Conservation (phyloP, 306 rosid genomes). For the Pterocarpus macrocarpus region DNA sequence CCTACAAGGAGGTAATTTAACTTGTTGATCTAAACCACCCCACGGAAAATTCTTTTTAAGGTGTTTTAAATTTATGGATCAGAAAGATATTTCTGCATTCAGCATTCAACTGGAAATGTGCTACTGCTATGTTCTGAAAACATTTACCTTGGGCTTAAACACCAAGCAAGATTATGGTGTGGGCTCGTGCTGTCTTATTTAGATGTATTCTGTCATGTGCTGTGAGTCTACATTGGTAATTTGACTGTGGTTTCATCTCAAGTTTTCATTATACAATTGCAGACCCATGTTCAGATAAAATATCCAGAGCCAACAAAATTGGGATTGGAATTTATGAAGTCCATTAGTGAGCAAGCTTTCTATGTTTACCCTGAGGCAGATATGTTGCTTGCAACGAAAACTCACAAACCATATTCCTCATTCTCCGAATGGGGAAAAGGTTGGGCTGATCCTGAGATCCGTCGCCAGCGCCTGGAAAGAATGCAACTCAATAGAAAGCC, state of each 20-base stretch:
- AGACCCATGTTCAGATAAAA: slow-evolving; percentile 83
- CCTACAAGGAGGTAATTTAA: slow-evolving; percentile 8
- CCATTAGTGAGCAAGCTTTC: slow-evolving; percentile 58
- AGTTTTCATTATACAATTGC: slow-evolving; percentile 41
- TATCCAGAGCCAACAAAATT: slow-evolving; percentile 72
- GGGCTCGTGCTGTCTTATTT: slow-evolving; percentile 15
- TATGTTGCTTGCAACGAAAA: slow-evolving; percentile 71
- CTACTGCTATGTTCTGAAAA: neutral
- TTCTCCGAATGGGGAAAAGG: slow-evolving; percentile 93
- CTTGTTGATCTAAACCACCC: neutral
- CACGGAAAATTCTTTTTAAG: neutral
- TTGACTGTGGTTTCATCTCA: slow-evolving; percentile 29
- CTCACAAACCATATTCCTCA: slow-evolving; percentile 63
- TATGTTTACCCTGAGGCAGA: slow-evolving; percentile 85
- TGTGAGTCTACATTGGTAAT: slow-evolving; percentile 19
- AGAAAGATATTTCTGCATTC: slow-evolving; percentile 7
- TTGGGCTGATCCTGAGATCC: slow-evolving; percentile 98
- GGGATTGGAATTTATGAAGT: slow-evolving; percentile 69
- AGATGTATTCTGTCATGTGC: neutral
- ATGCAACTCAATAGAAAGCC: slow-evolving; percentile 52
- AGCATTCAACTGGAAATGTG: slow-evolving; percentile 13
- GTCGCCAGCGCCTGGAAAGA: slow-evolving; percentile 76
- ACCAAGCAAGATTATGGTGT: neutral
- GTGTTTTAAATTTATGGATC: slow-evolving; percentile 24
- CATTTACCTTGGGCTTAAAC: neutral